Conservation (phyloP, 441 rosid species). For the Populus trichocarpa region DNA sequence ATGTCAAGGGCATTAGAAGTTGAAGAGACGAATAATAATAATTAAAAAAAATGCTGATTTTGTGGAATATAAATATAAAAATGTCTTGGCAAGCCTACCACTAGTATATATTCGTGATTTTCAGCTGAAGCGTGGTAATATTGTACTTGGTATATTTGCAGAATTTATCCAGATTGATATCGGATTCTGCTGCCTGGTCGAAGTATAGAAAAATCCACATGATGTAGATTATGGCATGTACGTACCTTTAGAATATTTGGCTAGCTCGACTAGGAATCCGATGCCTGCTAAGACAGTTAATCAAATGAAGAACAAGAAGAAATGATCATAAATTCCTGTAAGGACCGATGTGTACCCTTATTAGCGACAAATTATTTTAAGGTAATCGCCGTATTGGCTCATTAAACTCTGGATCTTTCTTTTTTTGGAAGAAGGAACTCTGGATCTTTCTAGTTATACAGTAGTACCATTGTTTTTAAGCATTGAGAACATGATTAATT, state of each 20-base stretch:
- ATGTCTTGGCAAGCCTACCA: too few relatives aligned
- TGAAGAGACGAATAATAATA: not conserved
- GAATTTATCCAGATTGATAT: too few relatives aligned
- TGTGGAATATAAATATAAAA: not conserved
- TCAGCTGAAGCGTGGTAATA: too few relatives aligned
- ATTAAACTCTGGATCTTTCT: not conserved
- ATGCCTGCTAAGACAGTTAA: not conserved
- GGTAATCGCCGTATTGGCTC: constrained; percentile 2
- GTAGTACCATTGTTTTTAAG: not conserved
- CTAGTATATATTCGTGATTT: too few relatives aligned
- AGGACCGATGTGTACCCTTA: not conserved
- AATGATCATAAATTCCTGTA: not conserved
- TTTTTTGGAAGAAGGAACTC: not conserved
- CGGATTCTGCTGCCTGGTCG: too few relatives aligned
- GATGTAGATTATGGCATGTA: not conserved
- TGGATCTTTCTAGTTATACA: constrained; percentile 10
- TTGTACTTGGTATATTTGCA: too few relatives aligned
- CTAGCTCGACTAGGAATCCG: not conserved
- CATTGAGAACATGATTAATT: not conserved
- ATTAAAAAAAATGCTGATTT: not conserved
- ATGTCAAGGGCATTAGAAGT: too few relatives aligned
- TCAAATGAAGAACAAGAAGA: not conserved
- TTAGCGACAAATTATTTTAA: not conserved
- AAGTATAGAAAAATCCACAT: too few relatives aligned
- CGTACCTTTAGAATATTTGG: too few relatives aligned